Conservation (phyloP, 495 filamentous ascomycete genomes). For the Penicillium lividum region DNA sequence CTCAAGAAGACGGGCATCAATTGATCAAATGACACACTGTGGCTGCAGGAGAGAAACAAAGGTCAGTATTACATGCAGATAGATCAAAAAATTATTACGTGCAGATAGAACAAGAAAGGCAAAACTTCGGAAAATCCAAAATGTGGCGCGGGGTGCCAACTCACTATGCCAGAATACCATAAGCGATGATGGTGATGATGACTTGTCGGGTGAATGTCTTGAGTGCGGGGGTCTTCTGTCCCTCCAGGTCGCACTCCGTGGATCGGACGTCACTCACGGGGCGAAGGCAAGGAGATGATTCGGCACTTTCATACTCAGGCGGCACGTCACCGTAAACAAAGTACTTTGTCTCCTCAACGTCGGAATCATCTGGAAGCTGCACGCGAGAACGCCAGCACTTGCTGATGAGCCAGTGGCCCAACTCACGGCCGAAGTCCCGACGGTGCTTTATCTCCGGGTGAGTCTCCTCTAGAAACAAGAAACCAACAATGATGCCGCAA, state of each 20-base stretch:
- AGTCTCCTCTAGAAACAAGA: constrained; percentile 93
- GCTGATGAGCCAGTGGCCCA: constrained; percentile 71
- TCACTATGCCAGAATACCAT: constrained; percentile 95
- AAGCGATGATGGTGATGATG: constrained; percentile 78
- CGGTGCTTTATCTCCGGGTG: constrained; percentile 79
- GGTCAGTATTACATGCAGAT: constrained; percentile 8
- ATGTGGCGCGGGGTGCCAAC: constrained; percentile 37
- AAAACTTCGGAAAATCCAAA: constrained; percentile 11
- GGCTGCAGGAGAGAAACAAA: constrained; percentile 53
- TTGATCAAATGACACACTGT: constrained; percentile 91
- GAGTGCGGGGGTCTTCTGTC: constrained; percentile 39
- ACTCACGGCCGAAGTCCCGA: constrained; percentile 72
- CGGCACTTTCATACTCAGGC: constrained; percentile 64
- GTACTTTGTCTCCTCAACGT: constrained; percentile 48
- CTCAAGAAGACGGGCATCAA: constrained; percentile 90
- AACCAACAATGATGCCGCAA: constrained; percentile 76
- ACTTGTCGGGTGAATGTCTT: constrained; percentile 80
- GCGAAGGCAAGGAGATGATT: constrained; percentile 60
- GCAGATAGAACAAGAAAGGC: neutral
- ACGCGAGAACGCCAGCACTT: constrained; percentile 44
- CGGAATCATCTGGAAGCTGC: constrained; percentile 37
- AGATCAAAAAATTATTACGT: neutral
- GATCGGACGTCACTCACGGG: constrained; percentile 37
- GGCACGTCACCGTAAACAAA: constrained; percentile 58
- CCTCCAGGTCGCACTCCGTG: constrained; percentile 47